Evolutionary conservation across 1,284 basidiomycete genomes (phyloP).

Genomic region (Malassezia cuniculi): DNA sequence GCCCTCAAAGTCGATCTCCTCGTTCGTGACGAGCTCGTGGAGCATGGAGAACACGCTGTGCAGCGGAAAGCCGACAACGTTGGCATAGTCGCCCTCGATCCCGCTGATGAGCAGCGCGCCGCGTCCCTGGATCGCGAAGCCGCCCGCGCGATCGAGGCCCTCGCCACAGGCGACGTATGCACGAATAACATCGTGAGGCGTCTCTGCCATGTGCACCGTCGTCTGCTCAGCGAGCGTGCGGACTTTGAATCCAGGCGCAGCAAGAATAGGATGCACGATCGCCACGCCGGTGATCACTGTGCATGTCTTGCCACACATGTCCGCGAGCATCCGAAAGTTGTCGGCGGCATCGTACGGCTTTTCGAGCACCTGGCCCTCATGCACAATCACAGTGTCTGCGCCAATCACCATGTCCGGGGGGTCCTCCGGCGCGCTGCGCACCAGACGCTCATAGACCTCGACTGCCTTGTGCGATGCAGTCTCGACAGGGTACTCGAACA

Average conservation of each 20-base stretch:
- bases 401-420: slow-evolving; percentile 86
- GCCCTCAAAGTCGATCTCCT: slow-evolving; percentile 33
- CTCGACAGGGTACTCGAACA: slow-evolving; percentile 79
- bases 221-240: slow-evolving; percentile 45
- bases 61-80: slow-evolving; percentile 74
- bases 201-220: slow-evolving; percentile 43
- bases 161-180: slow-evolving; percentile 81
- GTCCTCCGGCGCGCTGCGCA: slow-evolving; percentile 57
- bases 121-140: slow-evolving; percentile 81
- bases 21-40: slow-evolving; percentile 34
- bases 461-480: slow-evolving; percentile 71
- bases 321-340: slow-evolving; percentile 72
- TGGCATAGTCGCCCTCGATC: slow-evolving; percentile 82
- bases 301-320: slow-evolving; percentile 54
- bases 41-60: slow-evolving; percentile 23
- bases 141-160: slow-evolving; percentile 79
- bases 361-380: slow-evolving; percentile 56
- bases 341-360: slow-evolving; percentile 71
- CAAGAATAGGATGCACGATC: slow-evolving; percentile 66
- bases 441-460: slow-evolving; percentile 34
- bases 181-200: slow-evolving; percentile 51
- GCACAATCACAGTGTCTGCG: slow-evolving; percentile 41
- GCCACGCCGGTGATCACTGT: slow-evolving; percentile 40
- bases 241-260: slow-evolving; percentile 71
- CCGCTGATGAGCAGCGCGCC: slow-evolving; percentile 68